Evolutionary conservation across 768 basidiomycete species (phyloP).

Genomic region (Kwoniella bestiolae): DNA sequence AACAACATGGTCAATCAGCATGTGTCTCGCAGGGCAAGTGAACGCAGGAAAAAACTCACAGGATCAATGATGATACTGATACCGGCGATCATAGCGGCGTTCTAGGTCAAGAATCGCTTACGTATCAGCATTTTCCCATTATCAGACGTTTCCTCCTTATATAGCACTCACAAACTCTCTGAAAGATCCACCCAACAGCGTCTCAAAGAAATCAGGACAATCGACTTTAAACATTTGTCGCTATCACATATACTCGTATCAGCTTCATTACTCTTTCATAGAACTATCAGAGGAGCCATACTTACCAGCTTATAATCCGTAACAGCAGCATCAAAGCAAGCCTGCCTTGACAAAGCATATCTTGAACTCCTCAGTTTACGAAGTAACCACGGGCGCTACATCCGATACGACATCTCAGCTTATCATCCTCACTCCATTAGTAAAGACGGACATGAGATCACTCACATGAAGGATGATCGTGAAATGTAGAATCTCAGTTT

Average conservation of each 20-base stretch:
- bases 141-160: no score
- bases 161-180: slow-evolving; percentile 51
- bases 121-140: no score
- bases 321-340: slow-evolving; percentile 89
- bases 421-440: not conserved
- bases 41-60: slow-evolving; percentile 27
- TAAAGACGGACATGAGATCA: not conserved
- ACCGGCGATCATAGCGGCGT: slow-evolving; percentile 55
- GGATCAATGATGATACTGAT: slow-evolving; percentile 54
- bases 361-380: slow-evolving; percentile 77
- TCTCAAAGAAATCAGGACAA: slow-evolving; percentile 52
- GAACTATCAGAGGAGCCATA: not conserved
- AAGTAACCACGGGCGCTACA: slow-evolving; percentile 82
- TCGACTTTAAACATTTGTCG: slow-evolving; percentile 55
- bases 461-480: slow-evolving; percentile 57
- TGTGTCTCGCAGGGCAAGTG: not conserved
- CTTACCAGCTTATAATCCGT: slow-evolving; percentile 74
- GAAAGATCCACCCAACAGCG: slow-evolving; percentile 50
- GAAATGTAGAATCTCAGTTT: slow-evolving; percentile 71
- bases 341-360: slow-evolving; percentile 76
- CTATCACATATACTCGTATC: slow-evolving; percentile 20
- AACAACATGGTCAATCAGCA: not conserved
- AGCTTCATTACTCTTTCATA: not conserved
- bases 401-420: not conserved
- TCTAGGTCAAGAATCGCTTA: slow-evolving; percentile 25